Base-by-base conservation (phyloP, 371 early-diverging fungal genomes). In the Apophysomyces ossiformis region DNA sequence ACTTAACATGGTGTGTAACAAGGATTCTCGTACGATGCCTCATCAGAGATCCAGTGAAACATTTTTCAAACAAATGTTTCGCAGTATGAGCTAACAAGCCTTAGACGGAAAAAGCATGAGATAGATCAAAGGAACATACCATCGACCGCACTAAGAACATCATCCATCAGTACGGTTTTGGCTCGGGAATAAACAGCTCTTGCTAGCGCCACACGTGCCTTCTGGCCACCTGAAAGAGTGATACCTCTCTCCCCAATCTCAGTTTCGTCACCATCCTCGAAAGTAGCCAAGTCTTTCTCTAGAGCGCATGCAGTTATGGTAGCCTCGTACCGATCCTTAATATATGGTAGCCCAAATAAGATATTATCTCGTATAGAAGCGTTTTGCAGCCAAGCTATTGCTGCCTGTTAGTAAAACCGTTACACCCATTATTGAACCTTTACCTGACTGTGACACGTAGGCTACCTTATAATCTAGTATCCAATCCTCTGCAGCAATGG, bases 211-310 rank as follows among this genome's bases (percentile, higher is more conserved):
- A 95, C 90, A 70, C 93, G 90, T 58, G 92, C 92, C 69, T 90
- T 90, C 70, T 91, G 93, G 18, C 93, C 92, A 60, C 92, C 93
- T 12, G 88, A 88, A 8, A 92, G 75, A 3, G 91, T 89, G 47
- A 92, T 87, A 7, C 93, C 93, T 47, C 89, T 89, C 74, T 96
- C 97, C 16, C 97, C 98, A 69, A 97, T 90, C 80, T 96, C 95
- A 0, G 98, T 98, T 74, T 81, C 61, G 69, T 98, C 98, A 38
- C 96, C 97, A 58, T 90, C 89, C 35, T 88, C 86, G 7, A 99
- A 74, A 50, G 76, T 74, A 1, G 70, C 67, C n/a, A 87, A 50
- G 57, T 87, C 87, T n/a, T 78, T 80, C 7, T 67, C 69, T 26
- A 87, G 67, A 47, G 85, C 83, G 35, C 90, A 85, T 6, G 90